phyloP scores from a whole-genome alignment of 148 eudicot species.

The Rhododendron ovatum region DNA sequence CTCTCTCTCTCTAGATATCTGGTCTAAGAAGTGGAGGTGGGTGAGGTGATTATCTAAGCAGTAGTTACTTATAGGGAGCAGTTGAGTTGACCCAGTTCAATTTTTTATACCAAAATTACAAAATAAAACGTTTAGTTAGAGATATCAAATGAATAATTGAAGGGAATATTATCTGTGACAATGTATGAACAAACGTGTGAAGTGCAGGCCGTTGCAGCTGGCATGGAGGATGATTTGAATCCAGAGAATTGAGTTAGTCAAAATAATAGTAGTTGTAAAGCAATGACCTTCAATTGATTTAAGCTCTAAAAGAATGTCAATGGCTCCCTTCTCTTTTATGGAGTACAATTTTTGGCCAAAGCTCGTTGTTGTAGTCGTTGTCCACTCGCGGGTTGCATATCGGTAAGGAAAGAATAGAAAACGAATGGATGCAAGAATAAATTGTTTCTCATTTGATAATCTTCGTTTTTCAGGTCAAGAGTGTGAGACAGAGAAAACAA shows the following conservation, averaged over 20 bases:
- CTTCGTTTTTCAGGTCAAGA: not conserved
- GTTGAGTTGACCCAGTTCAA: not conserved
- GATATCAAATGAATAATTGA: not conserved
- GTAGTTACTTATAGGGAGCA: not conserved
- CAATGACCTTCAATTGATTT: not conserved
- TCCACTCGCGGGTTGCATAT: not conserved
- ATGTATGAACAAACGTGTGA: not conserved
- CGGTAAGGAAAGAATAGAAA: not conserved
- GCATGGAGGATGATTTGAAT: not conserved
- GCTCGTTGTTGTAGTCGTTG: not conserved
- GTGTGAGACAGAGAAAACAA: not conserved
- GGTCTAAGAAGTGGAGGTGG: constrained; percentile 16
- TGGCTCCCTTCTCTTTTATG: not conserved
- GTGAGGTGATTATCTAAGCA: constrained; percentile 12
- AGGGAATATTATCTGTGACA: not conserved
- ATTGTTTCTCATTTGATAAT: too few species aligned
- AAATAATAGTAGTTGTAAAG: not conserved
- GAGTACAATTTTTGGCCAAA: too few species aligned
- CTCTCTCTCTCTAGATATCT: constrained; percentile 11
- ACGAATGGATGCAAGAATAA: not conserved
- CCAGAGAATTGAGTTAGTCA: not conserved
- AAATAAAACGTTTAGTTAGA: not conserved
- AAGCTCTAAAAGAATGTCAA: not conserved
- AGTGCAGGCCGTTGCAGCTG: not conserved
- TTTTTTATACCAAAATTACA: too few species aligned